phyloP scores from a whole-genome alignment of 2,329 filamentous ascomycete species.

The Metarhizium robertsii region DNA sequence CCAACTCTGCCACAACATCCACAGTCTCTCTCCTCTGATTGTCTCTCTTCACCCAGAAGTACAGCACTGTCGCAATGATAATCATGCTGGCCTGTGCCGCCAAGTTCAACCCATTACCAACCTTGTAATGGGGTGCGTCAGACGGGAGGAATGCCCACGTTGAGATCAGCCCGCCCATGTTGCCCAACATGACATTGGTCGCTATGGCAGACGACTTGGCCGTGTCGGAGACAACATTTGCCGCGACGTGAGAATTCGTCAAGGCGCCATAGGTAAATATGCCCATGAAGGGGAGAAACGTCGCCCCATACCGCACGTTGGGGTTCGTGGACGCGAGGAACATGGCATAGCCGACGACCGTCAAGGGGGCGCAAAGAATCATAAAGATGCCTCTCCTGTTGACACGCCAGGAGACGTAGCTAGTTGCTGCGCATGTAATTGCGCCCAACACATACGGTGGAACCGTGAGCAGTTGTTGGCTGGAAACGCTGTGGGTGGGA shows the following conservation, averaged over 20 bases:
- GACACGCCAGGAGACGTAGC: conserved; percentile 48
- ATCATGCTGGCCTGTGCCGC: conserved; percentile 50
- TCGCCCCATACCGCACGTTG: conserved; percentile 54
- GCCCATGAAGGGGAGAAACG: conserved; percentile 55
- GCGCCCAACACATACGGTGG: conserved; percentile 60
- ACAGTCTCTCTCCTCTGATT: conserved; percentile 49
- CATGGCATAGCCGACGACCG: conserved; percentile 60
- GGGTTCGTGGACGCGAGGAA: conserved; percentile 47
- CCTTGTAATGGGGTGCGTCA: conserved; percentile 56
- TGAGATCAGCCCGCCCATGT: conserved; percentile 47
- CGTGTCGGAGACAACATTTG: conserved; percentile 62
- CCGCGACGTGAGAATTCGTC: conserved; percentile 55
- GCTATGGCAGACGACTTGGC: conserved; percentile 53
- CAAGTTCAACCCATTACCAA: conserved; percentile 63
- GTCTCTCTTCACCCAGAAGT: conserved; percentile 53
- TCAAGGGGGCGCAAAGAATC: conserved; percentile 45
- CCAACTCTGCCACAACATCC: conserved; percentile 47
- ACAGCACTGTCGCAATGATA: conserved; percentile 36
- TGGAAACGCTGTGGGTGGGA: conserved; percentile 43
- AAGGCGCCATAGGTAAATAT: conserved; percentile 55
- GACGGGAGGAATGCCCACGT: conserved; percentile 56
- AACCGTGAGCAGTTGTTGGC: conserved; percentile 60
- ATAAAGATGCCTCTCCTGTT: conserved; percentile 53
- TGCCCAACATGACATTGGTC: conserved; percentile 39
- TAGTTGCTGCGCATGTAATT: conserved; percentile 51